phyloP scores from a whole-genome alignment of 352 stramenopile genomes.

The Vaucheria bursata region DNA sequence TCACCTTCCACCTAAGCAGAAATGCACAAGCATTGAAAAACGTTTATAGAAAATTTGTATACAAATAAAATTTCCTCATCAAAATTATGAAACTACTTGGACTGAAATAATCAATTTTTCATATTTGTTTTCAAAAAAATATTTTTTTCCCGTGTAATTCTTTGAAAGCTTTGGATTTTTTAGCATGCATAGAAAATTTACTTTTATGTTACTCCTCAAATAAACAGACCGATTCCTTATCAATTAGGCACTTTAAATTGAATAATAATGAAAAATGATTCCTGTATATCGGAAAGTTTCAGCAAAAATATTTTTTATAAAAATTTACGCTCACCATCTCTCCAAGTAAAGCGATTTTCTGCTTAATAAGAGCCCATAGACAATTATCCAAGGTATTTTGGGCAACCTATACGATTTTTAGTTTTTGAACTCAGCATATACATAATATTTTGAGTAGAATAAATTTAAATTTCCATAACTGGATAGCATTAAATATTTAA shows the following conservation, averaged over 20 bases:
- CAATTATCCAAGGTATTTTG: conserved; percentile 35
- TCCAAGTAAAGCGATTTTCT: conserved; percentile 36
- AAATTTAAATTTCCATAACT: too few species aligned
- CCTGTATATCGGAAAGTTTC: neutral
- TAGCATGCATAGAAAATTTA: neutral
- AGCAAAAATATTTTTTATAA: neutral
- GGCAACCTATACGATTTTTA: conserved; percentile 11
- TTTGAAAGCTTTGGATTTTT: too few species aligned
- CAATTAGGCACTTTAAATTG: neutral
- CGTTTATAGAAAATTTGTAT: neutral
- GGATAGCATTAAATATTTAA: too few species aligned
- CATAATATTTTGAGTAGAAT: too few species aligned
- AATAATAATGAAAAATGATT: neutral
- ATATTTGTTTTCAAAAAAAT: too few species aligned
- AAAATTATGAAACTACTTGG: neutral
- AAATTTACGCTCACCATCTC: conserved; percentile 17
- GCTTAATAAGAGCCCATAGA: conserved; percentile 35
- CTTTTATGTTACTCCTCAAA: neutral
- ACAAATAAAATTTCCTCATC: neutral
- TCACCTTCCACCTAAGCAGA: neutral
- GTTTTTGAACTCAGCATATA: too few species aligned
- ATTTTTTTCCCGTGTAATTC: too few species aligned
- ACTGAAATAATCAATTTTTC: too few species aligned
- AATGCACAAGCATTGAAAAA: neutral
- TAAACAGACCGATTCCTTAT: neutral